phyloP scores from a whole-genome alignment of 257 asterid genomes.

The Mentha longifolia region DNA sequence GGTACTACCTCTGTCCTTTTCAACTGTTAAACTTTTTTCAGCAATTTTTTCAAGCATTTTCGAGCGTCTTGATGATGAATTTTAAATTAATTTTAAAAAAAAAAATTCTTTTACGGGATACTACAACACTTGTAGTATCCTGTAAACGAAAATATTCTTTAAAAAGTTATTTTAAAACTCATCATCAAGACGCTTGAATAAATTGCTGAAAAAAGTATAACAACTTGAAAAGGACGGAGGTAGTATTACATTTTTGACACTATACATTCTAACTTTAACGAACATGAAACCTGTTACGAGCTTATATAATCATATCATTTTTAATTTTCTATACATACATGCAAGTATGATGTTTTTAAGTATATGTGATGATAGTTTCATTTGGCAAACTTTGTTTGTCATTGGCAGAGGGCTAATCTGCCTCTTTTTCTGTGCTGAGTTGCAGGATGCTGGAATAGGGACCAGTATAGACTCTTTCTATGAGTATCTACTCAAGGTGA shows the following conservation, averaged over 20 bases:
- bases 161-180: no score
- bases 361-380: not conserved
- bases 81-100: no score
- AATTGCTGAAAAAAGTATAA: no score
- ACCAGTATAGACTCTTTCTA: constrained; percentile 98
- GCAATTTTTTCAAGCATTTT: no score
- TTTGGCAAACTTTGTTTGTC: constrained; percentile 18
- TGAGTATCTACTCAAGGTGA: constrained; percentile 93
- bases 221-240: no score
- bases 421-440: constrained; percentile 34
- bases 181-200: no score
- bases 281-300: not conserved
- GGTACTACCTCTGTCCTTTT: no score
- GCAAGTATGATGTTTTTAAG: not conserved
- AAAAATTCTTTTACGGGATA: no score
- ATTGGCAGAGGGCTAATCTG: constrained; percentile 36
- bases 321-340: not conserved
- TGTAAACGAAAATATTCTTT: no score
- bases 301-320: not conserved
- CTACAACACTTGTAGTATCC: no score
- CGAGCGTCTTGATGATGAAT: no score
- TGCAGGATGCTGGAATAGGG: constrained; percentile 99
- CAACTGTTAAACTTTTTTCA: no score
- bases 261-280: not conserved
- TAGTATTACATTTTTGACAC: not conserved